A percentile compares a stretch with the other conserved stretches of the same genome.
These are phyloP conservation scores for Raffaelea albimanens DNA, from an alignment of 2,329 filamentous ascomycete species.

Conservation along the genomic window DNA sequence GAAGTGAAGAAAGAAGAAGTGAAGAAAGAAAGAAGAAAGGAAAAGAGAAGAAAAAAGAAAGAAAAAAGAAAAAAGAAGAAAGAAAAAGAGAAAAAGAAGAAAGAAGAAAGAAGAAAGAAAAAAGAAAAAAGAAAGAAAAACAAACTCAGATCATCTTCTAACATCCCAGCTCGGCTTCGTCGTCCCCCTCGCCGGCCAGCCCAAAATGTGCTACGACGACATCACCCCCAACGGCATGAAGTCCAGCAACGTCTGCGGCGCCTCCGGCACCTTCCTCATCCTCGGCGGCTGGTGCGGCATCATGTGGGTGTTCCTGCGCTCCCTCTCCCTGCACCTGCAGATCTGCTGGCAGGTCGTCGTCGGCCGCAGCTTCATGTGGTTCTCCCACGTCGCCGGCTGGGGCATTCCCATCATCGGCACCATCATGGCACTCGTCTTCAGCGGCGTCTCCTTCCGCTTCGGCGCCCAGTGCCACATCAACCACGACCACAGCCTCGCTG, in stretches of 20 bases:
- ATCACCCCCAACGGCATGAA: slow-evolving; percentile 95
- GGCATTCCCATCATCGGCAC: slow-evolving; percentile 70
- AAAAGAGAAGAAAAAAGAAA: too few relatives aligned
- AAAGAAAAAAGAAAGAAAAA: too few relatives aligned
- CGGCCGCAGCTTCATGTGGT: slow-evolving; percentile 82
- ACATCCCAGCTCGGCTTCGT: slow-evolving; percentile 92
- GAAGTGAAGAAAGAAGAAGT: too few relatives aligned
- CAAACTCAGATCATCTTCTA: too few relatives aligned
- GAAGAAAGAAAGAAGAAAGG: too few relatives aligned
- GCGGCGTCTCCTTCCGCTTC: slow-evolving; percentile 90
- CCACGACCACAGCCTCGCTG: slow-evolving; percentile 69
- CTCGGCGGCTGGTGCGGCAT: slow-evolving; percentile 76
- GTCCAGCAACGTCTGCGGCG: slow-evolving; percentile 70
- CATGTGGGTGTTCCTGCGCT: slow-evolving; percentile 86
- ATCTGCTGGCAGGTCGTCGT: slow-evolving; percentile 96
- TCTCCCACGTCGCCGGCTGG: slow-evolving; percentile 73
- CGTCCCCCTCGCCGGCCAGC: slow-evolving; percentile 69
- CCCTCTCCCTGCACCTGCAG: slow-evolving; percentile 87
- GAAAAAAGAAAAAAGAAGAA: too few relatives aligned
- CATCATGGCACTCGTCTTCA: slow-evolving; percentile 67
- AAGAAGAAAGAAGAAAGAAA: too few relatives aligned
- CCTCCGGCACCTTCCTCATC: slow-evolving; percentile 78
- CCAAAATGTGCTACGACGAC: slow-evolving; percentile 73
- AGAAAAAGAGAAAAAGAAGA: too few relatives aligned
- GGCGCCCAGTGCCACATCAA: slow-evolving; percentile 92